Base-by-base conservation (phyloP, 176 grass and related monocot species). In the Calamus simplicifolius region DNA sequence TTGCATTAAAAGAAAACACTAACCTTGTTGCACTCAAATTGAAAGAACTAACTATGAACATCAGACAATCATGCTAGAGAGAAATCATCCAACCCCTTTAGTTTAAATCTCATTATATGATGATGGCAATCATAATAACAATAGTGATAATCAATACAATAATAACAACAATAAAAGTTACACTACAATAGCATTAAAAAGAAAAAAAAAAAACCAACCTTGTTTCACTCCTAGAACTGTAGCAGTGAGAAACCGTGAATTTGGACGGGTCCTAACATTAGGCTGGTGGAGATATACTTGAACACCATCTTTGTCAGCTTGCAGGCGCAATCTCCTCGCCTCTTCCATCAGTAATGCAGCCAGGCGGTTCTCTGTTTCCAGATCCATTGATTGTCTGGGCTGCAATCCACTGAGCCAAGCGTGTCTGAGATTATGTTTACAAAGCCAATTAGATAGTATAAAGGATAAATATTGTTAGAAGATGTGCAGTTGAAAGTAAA, bases 191-290 rank as follows among this genome's bases (percentile, higher is more conserved):
- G 12, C 12, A 12, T 38, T 38, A 6, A 6, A 29, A 51, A 3
- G n/a, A n/a, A 48, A 54, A 58, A 51, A 79, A 27, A 27, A 21
- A 25, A 72, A 50, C 56, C 28, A 52, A 96, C 91, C 86, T 96
- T 96, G 91, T 29, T 96, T 83, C 60, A 90, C 86, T 73, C 91
- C 91, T 56, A 80, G 80, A 59, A 96, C 83, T 58, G 91, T 96
- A 3, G 91, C 91, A 43, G 91, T 90, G 17, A 96, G 91, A 48
- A 96, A 96, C 10, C 86, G 75, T 6, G 91, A 87, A 75, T 96
- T 96, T 51, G 91, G 91, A 27, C 91, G 86, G 50, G 75, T 63
- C 25, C 86, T 75, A 16, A 87, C 68, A 77, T 83, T 86, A 13
- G 83, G 86, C 64, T 77, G 69, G 16, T 14, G 68, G 2, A 96